Conservation (phyloP, 345 rosid genomes). For the Turritis glabra region DNA sequence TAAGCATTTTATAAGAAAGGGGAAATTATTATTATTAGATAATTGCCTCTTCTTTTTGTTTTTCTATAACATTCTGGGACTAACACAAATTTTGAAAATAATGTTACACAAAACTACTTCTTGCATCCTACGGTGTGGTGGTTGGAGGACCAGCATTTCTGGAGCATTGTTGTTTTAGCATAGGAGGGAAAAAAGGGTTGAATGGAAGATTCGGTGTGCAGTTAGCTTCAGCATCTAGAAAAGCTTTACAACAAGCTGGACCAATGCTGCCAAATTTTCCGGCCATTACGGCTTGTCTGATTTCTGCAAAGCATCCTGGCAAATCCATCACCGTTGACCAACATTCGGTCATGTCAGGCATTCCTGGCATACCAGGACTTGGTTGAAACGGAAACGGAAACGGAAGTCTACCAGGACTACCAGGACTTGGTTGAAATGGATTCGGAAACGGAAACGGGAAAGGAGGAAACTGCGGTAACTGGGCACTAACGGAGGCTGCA, state of each 20-base stretch:
- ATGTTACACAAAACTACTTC: neutral
- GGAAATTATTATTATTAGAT: neutral
- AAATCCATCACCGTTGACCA: neutral
- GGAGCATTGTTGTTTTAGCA: slow-evolving; percentile 1
- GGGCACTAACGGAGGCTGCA: neutral
- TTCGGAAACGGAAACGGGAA: neutral
- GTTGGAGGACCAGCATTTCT: neutral
- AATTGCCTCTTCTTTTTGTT: neutral
- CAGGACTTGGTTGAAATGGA: slow-evolving; percentile 4
- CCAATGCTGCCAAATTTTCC: neutral
- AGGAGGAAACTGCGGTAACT: neutral
- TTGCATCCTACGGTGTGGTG: neutral
- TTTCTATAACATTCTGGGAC: neutral
- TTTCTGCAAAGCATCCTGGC: neutral
- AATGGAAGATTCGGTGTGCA: neutral
- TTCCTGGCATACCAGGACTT: neutral
- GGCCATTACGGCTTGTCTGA: neutral
- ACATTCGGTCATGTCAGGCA: neutral
- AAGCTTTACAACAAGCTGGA: slow-evolving; percentile 26
- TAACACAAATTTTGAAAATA: neutral
- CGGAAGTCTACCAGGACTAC: neutral
- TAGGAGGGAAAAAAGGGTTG: neutral
- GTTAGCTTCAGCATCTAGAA: neutral
- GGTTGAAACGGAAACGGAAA: neutral
- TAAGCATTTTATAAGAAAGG: neutral